A percentile compares a stretch with the other conserved stretches of the same genome.
phyloP scores from a whole-genome alignment of 306 rosid genomes.

The Aeschynomene evenia region DNA sequence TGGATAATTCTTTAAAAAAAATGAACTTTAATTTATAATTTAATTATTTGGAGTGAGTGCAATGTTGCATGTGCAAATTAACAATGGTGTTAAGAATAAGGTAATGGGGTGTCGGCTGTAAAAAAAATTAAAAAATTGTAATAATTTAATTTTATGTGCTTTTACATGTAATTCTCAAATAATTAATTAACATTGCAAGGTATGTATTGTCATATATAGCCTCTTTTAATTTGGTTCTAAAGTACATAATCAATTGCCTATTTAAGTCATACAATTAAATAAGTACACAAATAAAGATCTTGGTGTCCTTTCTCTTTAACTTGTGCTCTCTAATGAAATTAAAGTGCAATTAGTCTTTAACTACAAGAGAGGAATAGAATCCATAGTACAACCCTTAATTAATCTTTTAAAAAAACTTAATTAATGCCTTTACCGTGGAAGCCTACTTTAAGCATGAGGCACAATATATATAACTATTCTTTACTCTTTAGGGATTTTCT shows the following conservation, averaged over 20 bases:
- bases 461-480: not conserved
- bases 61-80: constrained; percentile 53
- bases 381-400: not conserved
- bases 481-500: not conserved
- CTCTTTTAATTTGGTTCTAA: too few relatives aligned
- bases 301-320: not conserved
- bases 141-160: too few relatives aligned
- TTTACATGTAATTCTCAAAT: not conserved
- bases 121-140: too few relatives aligned
- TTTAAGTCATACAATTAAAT: not conserved
- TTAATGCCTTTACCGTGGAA: not conserved
- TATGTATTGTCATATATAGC: too few relatives aligned
- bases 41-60: not conserved
- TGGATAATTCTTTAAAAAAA: not conserved
- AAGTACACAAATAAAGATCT: not conserved
- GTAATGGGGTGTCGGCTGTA: constrained; percentile 60
- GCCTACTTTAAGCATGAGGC: not conserved
- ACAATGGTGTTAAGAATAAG: constrained; percentile 37
- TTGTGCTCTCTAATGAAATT: not conserved
- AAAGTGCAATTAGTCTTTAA: not conserved
- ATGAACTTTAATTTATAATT: not conserved
- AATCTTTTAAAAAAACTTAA: too few relatives aligned
- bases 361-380: not conserved
- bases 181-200: too few relatives aligned
- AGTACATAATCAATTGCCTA: not conserved